A percentile compares a stretch with the other conserved stretches of the same genome.
phyloP scores from a whole-genome alignment of 768 basidiomycete species.

The Panus rudis region DNA sequence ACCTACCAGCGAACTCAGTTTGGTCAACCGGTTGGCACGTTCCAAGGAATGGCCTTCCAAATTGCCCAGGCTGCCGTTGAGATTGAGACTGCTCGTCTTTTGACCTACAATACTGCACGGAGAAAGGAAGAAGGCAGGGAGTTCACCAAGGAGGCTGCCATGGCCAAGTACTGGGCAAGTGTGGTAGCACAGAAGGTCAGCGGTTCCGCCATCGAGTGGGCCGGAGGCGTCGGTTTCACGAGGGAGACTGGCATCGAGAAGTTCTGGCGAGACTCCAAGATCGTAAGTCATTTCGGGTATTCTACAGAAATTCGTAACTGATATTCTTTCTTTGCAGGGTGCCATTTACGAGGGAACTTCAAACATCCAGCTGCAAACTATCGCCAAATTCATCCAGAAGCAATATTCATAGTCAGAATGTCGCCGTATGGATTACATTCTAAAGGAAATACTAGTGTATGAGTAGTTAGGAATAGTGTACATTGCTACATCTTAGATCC shows the following conservation, averaged over 20 bases:
- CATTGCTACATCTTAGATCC: not conserved
- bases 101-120: conserved; percentile 96
- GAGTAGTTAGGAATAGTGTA: not conserved
- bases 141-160: conserved; percentile 93
- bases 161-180: conserved; percentile 94
- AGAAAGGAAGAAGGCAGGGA: conserved; percentile 83
- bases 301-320: not conserved
- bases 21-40: conserved; percentile 86
- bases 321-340: conserved; percentile 39
- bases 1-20: conserved; percentile 94
- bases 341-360: conserved; percentile 93
- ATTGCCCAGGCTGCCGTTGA: conserved; percentile 86
- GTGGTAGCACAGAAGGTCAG: conserved; percentile 84
- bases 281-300: conserved; percentile 45
- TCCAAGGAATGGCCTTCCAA: conserved; percentile 96
- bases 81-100: conserved; percentile 81
- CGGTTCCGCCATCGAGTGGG: conserved; percentile 93
- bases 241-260: conserved; percentile 95
- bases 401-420: conserved; percentile 52
- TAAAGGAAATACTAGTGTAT: not conserved
- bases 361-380: conserved; percentile 97
- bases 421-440: not conserved
- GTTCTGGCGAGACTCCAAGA: conserved; percentile 95
- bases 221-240: conserved; percentile 89
- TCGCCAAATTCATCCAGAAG: conserved; percentile 87